Evolutionary conservation across 805 yeast genomes (phyloP).

Genomic region (Teunomyces funiuensis): DNA sequence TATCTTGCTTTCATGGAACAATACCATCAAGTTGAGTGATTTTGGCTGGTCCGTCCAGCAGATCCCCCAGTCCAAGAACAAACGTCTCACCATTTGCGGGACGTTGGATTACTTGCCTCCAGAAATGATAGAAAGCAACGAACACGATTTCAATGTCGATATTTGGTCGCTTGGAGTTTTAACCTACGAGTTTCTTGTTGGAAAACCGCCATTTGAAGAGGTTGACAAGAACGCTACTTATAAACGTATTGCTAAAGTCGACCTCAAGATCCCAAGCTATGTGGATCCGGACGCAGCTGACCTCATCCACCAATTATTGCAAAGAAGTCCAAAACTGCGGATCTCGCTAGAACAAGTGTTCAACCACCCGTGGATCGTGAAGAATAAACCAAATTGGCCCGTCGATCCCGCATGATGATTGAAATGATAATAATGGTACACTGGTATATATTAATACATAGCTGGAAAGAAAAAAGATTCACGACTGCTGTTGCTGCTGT

Average conservation of each 20-base stretch:
- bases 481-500: conserved; percentile 9
- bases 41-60: conserved; percentile 93
- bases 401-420: not conserved
- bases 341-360: conserved; percentile 59
- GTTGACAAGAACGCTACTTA: conserved; percentile 74
- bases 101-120: conserved; percentile 94
- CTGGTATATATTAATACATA: conserved; percentile 2
- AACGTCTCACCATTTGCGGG: conserved; percentile 86
- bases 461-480: not conserved
- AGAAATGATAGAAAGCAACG: conserved; percentile 84
- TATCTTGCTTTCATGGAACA: conserved; percentile 72
- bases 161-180: conserved; percentile 91
- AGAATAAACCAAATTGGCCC: conserved; percentile 67
- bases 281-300: conserved; percentile 76
- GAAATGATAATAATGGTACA: not conserved
- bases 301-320: conserved; percentile 61
- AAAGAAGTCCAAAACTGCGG: conserved; percentile 68
- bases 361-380: conserved; percentile 81
- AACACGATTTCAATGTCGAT: conserved; percentile 78
- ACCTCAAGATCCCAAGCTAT: conserved; percentile 67
- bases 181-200: conserved; percentile 82
- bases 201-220: conserved; percentile 91
- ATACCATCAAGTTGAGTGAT: conserved; percentile 81
- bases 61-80: conserved; percentile 18
- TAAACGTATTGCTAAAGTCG: conserved; percentile 75